Base-by-base conservation (phyloP, 2,329 filamentous ascomycete species). In the Huntiella savannae region DNA sequence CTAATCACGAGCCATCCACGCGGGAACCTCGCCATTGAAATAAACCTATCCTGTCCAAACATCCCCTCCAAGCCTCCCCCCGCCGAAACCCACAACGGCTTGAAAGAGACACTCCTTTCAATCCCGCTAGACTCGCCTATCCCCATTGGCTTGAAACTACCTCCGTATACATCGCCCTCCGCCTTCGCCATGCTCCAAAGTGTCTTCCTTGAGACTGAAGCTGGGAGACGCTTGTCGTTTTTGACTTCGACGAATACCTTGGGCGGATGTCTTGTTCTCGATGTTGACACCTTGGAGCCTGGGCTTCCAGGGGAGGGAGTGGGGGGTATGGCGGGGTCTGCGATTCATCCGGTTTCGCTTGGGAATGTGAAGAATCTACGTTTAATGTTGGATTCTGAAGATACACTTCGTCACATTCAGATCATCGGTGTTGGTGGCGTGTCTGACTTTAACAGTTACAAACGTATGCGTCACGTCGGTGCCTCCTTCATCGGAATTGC, bases 31-130 rank as follows among this genome's bases (percentile, higher is more conserved):
- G 76, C 75, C 13, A 73, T 86, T 65, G 82, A 88, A 59, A 66
- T 87, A 54, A 88, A 88, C 56, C 70, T 87, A 28, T 80, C 74
- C 32, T 87, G 82, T 53, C 82, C 82, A 0, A 87, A 88, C 55
- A 86, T 87, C 43, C 66, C 70, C 0, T 63, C 64, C 13, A 69
- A 70, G 40, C 76, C 81, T 1, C 82, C 82, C 1, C 80, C 82
- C 4, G 82, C 82, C 0, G 87, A 86, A 57, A 67, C 71, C 5
- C 59, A 63, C 0, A 52, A 53, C 0, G 62, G 67, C 0, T 57
- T 87, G 2, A 52, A 57, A 0, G 58, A 60, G 4, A 85, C 83
- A 51, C 60, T 87, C 2, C 52, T 53, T 1, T 60, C 62, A 0
- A 59, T 81, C 0, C 59, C 63, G 0, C 36, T 51, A 0, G 51